Percentiles rank a stretch among this genome's conserved stretches.
phyloP scores from a whole-genome alignment of 805 yeast genomes.

The Suhomyces faveliae region DNA sequence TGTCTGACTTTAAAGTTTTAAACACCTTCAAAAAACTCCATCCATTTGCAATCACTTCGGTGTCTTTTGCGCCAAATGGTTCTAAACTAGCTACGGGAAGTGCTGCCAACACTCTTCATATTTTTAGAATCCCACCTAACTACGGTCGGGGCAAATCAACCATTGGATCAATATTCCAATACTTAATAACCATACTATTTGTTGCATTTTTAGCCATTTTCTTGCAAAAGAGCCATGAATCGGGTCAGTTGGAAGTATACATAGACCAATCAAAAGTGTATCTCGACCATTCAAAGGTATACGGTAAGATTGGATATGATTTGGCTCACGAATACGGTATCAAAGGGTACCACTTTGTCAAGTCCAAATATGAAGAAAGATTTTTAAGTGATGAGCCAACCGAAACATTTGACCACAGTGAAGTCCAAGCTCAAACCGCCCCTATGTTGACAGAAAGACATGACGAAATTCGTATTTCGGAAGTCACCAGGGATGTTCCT shows the following conservation, averaged over 20 bases:
- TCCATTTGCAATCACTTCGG: constrained; percentile 72
- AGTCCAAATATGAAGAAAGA: constrained; percentile 27
- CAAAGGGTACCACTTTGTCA: constrained; percentile 23
- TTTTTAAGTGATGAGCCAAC: constrained; percentile 21
- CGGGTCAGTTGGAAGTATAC: constrained; percentile 30
- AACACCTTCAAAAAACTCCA: constrained; percentile 63
- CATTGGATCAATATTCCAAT: constrained; percentile 33
- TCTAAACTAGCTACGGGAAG: constrained; percentile 66
- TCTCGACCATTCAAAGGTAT: constrained; percentile 12
- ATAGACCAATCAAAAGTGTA: constrained; percentile 5
- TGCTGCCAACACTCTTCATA: constrained; percentile 71
- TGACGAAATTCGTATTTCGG: constrained; percentile 11
- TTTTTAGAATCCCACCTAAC: constrained; percentile 57
- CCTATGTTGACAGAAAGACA: background rate
- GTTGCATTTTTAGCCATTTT: constrained; percentile 31
- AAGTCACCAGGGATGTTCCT: constrained; percentile 17
- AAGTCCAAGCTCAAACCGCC: background rate
- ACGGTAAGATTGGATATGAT: constrained; percentile 17
- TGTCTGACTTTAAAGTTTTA: constrained; percentile 50
- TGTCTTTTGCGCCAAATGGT: constrained; percentile 69
- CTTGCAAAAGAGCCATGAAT: constrained; percentile 35
- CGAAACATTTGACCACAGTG: constrained; percentile 15
- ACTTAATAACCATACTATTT: constrained; percentile 33
- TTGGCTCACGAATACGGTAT: constrained; percentile 23
- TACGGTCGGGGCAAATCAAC: constrained; percentile 41